A percentile compares a stretch with the other conserved stretches of the same genome.
phyloP scores from a whole-genome alignment of 1,284 basidiomycete genomes.

The Pseudozyma sp. region DNA sequence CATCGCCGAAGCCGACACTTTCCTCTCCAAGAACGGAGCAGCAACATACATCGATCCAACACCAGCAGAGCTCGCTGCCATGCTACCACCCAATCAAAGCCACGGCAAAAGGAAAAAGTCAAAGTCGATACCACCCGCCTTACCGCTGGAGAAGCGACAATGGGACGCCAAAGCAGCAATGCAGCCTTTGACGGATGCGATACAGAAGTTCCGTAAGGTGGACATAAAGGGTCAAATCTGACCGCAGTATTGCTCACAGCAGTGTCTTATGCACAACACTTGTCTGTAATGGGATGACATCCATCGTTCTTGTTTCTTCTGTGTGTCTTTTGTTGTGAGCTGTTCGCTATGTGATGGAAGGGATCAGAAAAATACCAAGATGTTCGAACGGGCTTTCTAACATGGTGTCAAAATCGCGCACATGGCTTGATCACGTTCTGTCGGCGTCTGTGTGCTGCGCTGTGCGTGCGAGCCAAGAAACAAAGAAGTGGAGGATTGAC shows the following conservation, averaged over 20 bases:
- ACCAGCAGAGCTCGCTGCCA: slow-evolving; percentile 46
- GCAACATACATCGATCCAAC: slow-evolving; percentile 74
- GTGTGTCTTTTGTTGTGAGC: background rate
- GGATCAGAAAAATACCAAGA: background rate
- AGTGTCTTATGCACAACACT: background rate
- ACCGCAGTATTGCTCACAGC: background rate
- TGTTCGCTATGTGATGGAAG: background rate
- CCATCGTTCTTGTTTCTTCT: background rate
- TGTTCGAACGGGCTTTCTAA: background rate
- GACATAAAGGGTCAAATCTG: slow-evolving; percentile 69
- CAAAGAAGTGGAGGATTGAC: slow-evolving; percentile 1
- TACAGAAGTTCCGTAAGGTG: slow-evolving; percentile 71
- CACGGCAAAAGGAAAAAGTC: slow-evolving; percentile 40
- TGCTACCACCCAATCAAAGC: slow-evolving; percentile 5
- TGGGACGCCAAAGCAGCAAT: slow-evolving; percentile 73
- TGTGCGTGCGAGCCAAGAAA: background rate
- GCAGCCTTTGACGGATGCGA: slow-evolving; percentile 69
- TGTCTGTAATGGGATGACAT: background rate
- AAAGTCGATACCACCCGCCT: slow-evolving; percentile 32
- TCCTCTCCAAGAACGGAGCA: slow-evolving; percentile 79
- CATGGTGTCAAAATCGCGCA: background rate
- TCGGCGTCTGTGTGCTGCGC: slow-evolving; percentile 3
- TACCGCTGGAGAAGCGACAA: slow-evolving; percentile 56
- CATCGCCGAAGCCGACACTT: slow-evolving; percentile 76
- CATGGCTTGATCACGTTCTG: slow-evolving; percentile 5